Evolutionary conservation across 2,329 filamentous ascomycete species (phyloP), one percentile per base, ranked within the genome.

Genomic region (Tolypocladium capitatum): DNA sequence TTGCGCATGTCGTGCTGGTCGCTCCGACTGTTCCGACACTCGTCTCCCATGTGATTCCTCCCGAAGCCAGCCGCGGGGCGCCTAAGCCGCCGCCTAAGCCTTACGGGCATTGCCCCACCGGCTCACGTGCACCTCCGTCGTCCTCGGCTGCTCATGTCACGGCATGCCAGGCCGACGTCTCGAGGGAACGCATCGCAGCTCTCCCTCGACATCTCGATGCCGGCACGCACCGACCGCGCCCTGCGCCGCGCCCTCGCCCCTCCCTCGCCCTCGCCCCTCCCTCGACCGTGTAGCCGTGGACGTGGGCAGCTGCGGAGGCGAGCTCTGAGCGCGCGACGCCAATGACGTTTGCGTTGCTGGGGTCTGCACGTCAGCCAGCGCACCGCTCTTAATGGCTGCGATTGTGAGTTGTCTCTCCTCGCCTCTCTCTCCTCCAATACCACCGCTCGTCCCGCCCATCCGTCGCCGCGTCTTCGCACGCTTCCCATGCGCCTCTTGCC

Each of bases 311-410:
- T 3, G 38, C 38, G 10, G 21, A 28, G 38, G 38, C 5, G 3
- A 11, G 9, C n/a, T n/a, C 38, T n/a, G 38, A 28, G 3, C 11
- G 38, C 24, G 24, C 24, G 38, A 41, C 38, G 36, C 24, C 24
- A 28, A 28, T 41, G 38, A 41, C 38, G 38, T 14, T 28, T 28
- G 38, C 24, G 28, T 11, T n/a, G 38, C 38, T 14, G 27, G 38
- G 16, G 38, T 41, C 38, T 41, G 24, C 24, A 40, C 21, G 36
- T 27, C 21, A 7, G 21, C 8, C 38, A n/a, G 30, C 43, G 30
- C 52, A 54, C 55, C 51, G 53, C 49, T 53, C 56, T 58, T 60
- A 55, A 64, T 64, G 62, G 62, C 62, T 54, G 62, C 62, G 48
- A 57, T 64, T 56, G 62, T 64, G 53, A 65, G 62, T 56, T 36